A percentile compares a stretch with the other conserved stretches of the same genome.
Conservation (phyloP, 495 filamentous ascomycete genomes). For the Podospora pseudoanserina region DNA sequence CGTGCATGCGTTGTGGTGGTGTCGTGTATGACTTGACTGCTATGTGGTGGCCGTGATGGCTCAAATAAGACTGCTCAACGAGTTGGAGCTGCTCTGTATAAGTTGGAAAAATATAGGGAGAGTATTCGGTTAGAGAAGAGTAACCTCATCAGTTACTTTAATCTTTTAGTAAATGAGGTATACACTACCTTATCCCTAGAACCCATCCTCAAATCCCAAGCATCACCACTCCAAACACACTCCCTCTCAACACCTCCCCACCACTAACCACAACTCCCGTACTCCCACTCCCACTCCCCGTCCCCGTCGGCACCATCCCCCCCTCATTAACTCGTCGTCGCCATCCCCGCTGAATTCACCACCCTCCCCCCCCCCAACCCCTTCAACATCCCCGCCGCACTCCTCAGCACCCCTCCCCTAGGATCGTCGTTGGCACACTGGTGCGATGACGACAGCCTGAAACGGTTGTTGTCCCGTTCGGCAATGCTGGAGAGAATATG, state of each 20-base stretch:
- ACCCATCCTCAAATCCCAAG: constrained; percentile 3
- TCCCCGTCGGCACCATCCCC: not conserved
- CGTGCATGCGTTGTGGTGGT: not conserved
- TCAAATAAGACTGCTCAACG: not conserved
- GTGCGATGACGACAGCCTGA: constrained; percentile 12
- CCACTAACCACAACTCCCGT: constrained; percentile 5
- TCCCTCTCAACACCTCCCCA: not conserved
- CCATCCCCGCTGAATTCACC: constrained; percentile 37
- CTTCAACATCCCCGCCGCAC: constrained; percentile 28
- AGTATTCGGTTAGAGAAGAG: too few species aligned
- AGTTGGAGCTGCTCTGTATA: too few species aligned
- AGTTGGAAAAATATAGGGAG: too few species aligned
- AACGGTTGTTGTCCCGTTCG: constrained; percentile 11
- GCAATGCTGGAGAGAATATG: constrained; percentile 6
- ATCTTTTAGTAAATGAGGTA: too few species aligned
- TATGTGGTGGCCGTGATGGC: not conserved
- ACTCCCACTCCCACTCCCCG: not conserved
- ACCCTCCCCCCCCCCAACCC: constrained; percentile 33
- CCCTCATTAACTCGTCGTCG: too few species aligned
- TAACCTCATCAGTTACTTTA: too few species aligned
- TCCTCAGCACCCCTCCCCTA: constrained; percentile 25
- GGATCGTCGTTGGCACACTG: constrained; percentile 10
- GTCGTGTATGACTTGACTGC: not conserved
- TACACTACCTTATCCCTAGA: not conserved
- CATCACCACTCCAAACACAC: constrained; percentile 8